phyloP scores from a whole-genome alignment of 2,329 filamentous ascomycete species.

The Ophiostoma pallidulum region DNA sequence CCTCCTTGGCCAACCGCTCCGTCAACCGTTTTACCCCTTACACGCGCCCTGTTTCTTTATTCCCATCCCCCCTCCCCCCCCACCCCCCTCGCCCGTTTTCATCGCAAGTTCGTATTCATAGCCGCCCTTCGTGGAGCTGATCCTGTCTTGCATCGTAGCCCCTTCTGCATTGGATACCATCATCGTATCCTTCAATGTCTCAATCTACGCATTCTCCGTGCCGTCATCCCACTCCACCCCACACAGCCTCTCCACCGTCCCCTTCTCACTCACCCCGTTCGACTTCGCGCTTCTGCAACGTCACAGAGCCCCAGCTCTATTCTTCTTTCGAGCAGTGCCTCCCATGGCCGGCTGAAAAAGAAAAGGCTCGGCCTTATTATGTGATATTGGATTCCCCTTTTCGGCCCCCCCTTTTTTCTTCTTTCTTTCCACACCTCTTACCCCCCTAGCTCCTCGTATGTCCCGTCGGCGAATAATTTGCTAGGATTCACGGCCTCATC shows the following conservation, averaged over 20 bases:
- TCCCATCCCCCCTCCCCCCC: neutral
- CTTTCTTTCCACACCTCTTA: neutral
- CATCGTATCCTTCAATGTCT: too few relatives aligned
- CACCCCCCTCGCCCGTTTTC: neutral
- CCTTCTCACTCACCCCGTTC: too few relatives aligned
- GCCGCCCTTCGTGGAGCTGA: neutral
- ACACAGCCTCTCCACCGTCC: too few relatives aligned
- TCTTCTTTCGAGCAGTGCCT: too few relatives aligned
- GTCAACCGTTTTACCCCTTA: neutral
- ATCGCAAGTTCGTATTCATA: neutral
- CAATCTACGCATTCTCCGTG: too few relatives aligned
- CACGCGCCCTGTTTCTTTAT: too few relatives aligned
- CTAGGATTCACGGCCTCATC: neutral
- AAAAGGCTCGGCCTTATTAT: neutral
- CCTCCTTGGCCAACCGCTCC: too few relatives aligned
- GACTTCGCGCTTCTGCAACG: too few relatives aligned
- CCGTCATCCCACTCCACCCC: too few relatives aligned
- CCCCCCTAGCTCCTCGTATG: neutral
- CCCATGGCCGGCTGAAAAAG: neutral
- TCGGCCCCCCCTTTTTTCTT: neutral
- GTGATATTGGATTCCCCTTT: neutral
- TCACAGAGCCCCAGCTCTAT: too few relatives aligned
- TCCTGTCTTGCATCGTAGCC: neutral
- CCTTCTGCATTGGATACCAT: too few relatives aligned
- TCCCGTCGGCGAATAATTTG: conserved; percentile 2